Base-by-base conservation (phyloP, 192 early-diverging fungal species). In the Geosiphon pyriformis region DNA sequence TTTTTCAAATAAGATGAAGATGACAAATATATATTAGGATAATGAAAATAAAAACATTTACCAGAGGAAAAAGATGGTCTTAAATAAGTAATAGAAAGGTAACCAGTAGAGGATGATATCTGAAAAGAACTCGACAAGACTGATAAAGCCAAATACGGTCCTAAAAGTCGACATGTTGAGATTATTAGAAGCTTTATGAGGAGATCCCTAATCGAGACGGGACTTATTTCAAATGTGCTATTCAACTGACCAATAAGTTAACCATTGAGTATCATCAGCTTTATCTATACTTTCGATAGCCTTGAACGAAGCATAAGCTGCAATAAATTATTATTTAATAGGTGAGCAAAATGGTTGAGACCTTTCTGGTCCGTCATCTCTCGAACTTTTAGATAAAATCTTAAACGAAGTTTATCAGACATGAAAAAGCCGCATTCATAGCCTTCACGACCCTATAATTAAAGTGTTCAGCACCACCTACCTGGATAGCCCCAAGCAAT, bases 81-180 rank as follows among this genome's bases (percentile, higher is more conserved):
- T 98, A 80, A 96, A 82, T 47, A 87, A 74, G 74, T 91, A 95
- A 82, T 95, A 98, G 79, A 98, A 94, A 49, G 93, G 93, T 65
- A 94, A 72, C 93, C 95, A 98, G 84, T 93, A 92, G 31, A 95
- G 76, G 11, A 98, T 55, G 54, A 88, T 47, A 55, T 95, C 92
- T n/a, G 87, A 82, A 68, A 97, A 96, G 80, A 91, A 94, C 84
- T 97, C 94, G 59, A 88, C 27, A 33, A 89, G 80, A 63, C 92
- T 91, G 57, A 94, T 77, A 73, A 95, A 87, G 29, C 91, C 95
- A 79, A 89, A 94, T 11, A 98, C 91, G 30, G 84, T 85, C 86
- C 78, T 76, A 58, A 48, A 30, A 47, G 10, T 59, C 35, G 12
- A 51, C 22, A 52, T 35, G 34, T 32, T n/a, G 15, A 18, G 30